These are phyloP conservation scores for Alternaria triticina DNA, from an alignment of 2,329 filamentous ascomycete genomes.

Conservation along the genomic window DNA sequence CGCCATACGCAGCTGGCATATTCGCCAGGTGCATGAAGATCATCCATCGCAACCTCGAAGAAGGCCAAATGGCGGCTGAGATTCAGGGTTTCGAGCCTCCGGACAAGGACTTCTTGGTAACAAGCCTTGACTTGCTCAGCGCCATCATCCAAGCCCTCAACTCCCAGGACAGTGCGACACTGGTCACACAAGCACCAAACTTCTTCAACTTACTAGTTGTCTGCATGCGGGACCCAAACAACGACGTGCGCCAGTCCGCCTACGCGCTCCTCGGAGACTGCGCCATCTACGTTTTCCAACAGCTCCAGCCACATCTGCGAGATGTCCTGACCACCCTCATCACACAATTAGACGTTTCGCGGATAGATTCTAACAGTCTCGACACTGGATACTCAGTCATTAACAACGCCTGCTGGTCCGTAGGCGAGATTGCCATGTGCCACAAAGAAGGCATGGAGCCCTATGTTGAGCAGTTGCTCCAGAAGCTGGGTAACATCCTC, in stretches of 20 bases:
- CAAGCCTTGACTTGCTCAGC: constrained; percentile 90
- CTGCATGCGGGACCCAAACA: constrained; percentile 89
- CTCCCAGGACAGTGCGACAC: constrained; percentile 71
- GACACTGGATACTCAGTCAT: constrained; percentile 89
- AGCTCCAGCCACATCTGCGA: constrained; percentile 76
- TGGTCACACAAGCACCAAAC: constrained; percentile 76
- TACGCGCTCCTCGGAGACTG: constrained; percentile 95
- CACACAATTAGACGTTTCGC: constrained; percentile 77
- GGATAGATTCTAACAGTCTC: constrained; percentile 76
- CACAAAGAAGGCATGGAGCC: constrained; percentile 74
- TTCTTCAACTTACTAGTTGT: constrained; percentile 91
- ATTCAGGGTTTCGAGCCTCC: constrained; percentile 76
- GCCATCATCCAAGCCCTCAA: constrained; percentile 91
- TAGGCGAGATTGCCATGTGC: constrained; percentile 87
- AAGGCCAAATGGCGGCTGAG: constrained; percentile 71
- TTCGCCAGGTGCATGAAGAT: constrained; percentile 89
- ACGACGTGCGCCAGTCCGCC: constrained; percentile 94
- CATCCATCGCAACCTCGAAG: constrained; percentile 88
- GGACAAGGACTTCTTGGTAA: constrained; percentile 96
- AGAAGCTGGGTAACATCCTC: constrained; percentile 80
- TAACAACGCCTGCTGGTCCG: constrained; percentile 98
- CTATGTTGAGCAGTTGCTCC: constrained; percentile 78
- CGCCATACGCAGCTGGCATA: constrained; percentile 83
- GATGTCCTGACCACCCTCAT: constrained; percentile 82
- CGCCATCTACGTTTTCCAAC: constrained; percentile 86